phyloP scores from a whole-genome alignment of 768 basidiomycete species.

The Lactarius tabidus region DNA sequence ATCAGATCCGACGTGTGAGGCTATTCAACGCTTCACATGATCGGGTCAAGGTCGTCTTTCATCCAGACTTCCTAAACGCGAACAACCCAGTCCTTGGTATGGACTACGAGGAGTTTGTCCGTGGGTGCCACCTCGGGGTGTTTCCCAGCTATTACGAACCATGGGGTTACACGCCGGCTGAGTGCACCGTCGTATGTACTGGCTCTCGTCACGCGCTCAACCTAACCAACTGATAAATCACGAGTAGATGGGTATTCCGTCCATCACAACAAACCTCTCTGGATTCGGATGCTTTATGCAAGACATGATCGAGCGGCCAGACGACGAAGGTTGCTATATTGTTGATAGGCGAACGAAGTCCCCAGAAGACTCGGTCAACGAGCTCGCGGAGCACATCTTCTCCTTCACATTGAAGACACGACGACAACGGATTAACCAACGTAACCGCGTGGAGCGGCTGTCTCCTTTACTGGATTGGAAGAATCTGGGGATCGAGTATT shows the following conservation, averaged over 20 bases:
- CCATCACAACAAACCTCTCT: conserved; percentile 94
- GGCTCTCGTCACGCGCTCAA: not conserved
- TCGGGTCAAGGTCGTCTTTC: conserved; percentile 96
- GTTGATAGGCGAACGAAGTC: conserved; percentile 88
- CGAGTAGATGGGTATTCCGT: conserved; percentile 91
- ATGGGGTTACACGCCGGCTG: conserved; percentile 96
- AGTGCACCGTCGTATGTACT: conserved; percentile 88
- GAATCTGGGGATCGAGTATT: conserved; percentile 94
- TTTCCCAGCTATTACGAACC: conserved; percentile 98
- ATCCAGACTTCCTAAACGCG: conserved; percentile 96
- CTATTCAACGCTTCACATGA: conserved; percentile 87
- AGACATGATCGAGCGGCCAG: conserved; percentile 90
- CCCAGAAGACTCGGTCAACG: conserved; percentile 87
- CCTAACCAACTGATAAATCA: conserved; percentile 15
- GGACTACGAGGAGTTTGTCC: conserved; percentile 98
- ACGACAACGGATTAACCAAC: conserved; percentile 97
- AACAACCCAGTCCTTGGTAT: conserved; percentile 97
- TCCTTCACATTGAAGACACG: conserved; percentile 76
- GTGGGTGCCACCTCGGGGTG: conserved; percentile 96
- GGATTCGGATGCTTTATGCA: conserved; percentile 99
- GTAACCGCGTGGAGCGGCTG: conserved; percentile 94
- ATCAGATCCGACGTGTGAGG: conserved; percentile 89
- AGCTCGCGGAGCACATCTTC: conserved; percentile 74
- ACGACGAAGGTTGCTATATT: conserved; percentile 96
- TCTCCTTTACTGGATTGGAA: conserved; percentile 97